Evolutionary conservation across 2,329 filamentous ascomycete species (phyloP).

Genomic region (Claviceps cyperi): DNA sequence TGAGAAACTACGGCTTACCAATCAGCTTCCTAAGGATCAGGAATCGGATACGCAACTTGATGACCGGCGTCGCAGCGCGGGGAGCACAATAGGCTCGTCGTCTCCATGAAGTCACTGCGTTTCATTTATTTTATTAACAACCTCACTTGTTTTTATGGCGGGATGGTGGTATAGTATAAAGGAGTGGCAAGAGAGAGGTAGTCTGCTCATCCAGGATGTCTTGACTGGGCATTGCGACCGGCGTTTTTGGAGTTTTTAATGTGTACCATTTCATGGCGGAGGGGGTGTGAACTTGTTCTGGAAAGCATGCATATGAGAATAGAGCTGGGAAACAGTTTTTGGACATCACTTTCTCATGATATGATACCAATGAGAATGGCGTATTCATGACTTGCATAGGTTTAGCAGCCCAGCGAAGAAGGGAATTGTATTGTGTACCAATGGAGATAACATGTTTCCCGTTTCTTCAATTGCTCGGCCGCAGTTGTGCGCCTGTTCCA

Average conservation of each 20-base stretch:
- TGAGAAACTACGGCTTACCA: constrained; percentile 46
- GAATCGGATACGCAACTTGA: constrained; percentile 16
- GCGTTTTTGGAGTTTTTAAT: constrained; percentile 4
- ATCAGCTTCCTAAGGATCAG: constrained; percentile 17
- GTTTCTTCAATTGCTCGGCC: no score
- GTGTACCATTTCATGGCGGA: neutral
- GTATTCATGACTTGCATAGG: constrained; percentile 9
- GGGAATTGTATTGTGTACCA: neutral
- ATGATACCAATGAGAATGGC: constrained; percentile 24
- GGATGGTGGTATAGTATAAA: neutral
- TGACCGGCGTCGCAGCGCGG: constrained; percentile 19
- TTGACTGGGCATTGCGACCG: neutral
- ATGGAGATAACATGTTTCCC: neutral
- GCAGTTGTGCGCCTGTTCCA: neutral
- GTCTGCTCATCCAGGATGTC: neutral
- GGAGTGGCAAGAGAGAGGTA: neutral
- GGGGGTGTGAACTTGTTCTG: neutral
- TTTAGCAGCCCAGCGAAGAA: neutral
- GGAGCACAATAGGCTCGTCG: constrained; percentile 21
- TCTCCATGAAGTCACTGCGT: constrained; percentile 15
- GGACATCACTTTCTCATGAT: constrained; percentile 12
- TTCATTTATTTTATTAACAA: neutral
- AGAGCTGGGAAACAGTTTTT: constrained; percentile 5
- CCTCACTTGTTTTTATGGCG: neutral
- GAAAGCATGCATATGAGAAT: constrained; percentile 4